phyloP scores from a whole-genome alignment of 169 alveolate genomes.

The Plasmodium falciparum region DNA sequence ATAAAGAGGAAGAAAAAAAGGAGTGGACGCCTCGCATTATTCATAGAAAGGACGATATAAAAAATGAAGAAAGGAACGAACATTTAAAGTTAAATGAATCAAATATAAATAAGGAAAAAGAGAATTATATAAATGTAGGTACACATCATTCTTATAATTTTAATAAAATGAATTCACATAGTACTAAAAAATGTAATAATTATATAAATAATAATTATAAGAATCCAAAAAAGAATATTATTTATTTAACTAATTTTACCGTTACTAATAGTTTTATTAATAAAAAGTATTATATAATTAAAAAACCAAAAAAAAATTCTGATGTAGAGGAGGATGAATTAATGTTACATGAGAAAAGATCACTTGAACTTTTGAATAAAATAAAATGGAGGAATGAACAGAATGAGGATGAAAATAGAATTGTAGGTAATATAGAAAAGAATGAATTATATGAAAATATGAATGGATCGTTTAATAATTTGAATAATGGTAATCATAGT shows the following conservation, averaged over 20 bases:
- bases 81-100: background rate
- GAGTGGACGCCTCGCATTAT: background rate
- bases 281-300: conserved; percentile 43
- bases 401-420: background rate
- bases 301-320: background rate
- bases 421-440: background rate
- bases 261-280: conserved; percentile 47
- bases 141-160: too few species aligned
- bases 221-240: background rate
- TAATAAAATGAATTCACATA: too few species aligned
- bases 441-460: background rate
- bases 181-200: too few species aligned
- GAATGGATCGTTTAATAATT: background rate
- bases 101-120: background rate
- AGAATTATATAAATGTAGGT: background rate
- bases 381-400: conserved; percentile 9
- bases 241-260: conserved; percentile 5
- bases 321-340: conserved; percentile 11
- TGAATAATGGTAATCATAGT: background rate
- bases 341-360: conserved; percentile 23
- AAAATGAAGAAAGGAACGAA: background rate
- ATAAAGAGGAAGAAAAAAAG: background rate
- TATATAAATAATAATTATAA: too few species aligned
- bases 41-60: background rate
- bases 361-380: conserved; percentile 34